Percentiles rank a stretch among this genome's conserved stretches.
phyloP scores from a whole-genome alignment of 1,284 basidiomycete genomes.

The Ustilago sp. region DNA sequence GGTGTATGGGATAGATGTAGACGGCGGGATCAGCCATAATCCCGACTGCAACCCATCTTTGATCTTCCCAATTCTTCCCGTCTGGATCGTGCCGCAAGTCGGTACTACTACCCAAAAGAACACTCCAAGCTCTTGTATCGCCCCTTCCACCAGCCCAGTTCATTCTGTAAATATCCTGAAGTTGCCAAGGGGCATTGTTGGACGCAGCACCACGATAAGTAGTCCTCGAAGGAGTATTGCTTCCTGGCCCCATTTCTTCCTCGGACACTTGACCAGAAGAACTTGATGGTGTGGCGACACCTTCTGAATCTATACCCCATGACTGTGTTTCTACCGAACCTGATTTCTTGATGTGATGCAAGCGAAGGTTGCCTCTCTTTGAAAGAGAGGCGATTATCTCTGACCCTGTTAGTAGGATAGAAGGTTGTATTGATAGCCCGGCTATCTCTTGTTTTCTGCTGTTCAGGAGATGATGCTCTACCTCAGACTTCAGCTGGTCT shows the following conservation, averaged over 20 bases:
- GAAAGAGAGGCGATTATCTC: conserved; percentile 17
- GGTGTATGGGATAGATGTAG: conserved; percentile 23
- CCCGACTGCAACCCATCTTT: conserved; percentile 28
- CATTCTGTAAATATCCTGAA: not conserved
- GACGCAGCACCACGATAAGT: conserved; percentile 35
- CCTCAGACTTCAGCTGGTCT: not conserved
- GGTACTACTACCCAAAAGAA: conserved; percentile 19
- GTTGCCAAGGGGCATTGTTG: conserved; percentile 30
- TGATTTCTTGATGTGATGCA: not conserved
- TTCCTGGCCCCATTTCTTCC: not conserved
- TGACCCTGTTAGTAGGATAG: not conserved
- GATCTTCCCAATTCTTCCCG: conserved; percentile 1
- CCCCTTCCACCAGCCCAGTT: not conserved
- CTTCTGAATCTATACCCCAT: conserved; percentile 12
- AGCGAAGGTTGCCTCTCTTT: conserved; percentile 12
- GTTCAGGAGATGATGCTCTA: not conserved
- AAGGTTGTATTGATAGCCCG: conserved; percentile 7
- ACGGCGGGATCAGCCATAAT: conserved; percentile 31
- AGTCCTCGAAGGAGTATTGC: conserved; percentile 21
- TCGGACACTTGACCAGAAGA: not conserved
- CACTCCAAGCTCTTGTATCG: conserved; percentile 38
- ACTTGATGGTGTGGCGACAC: not conserved
- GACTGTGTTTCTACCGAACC: not conserved
- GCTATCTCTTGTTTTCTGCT: conserved; percentile 19
- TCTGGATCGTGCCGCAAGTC: not conserved